Evolutionary conservation across 2,329 filamentous ascomycete species (phyloP).

Genomic region (Lachnellula cervina): DNA sequence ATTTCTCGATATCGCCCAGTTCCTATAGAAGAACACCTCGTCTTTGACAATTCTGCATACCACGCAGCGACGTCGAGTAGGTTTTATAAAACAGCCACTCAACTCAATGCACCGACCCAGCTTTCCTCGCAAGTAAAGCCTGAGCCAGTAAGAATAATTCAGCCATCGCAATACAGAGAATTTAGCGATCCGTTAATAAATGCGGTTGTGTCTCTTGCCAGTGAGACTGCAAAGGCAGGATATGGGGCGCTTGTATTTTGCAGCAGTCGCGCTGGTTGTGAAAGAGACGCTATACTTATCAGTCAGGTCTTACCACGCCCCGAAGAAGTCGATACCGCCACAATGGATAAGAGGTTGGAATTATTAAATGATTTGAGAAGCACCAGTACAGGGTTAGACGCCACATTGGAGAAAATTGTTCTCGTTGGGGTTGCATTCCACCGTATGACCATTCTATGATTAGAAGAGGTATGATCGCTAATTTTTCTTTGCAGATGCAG

Average conservation of each 20-base stretch:
- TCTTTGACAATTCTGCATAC: slow-evolving; percentile 66
- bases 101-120: slow-evolving; percentile 38
- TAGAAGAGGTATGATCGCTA: neutral
- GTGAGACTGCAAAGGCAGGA: slow-evolving; percentile 63
- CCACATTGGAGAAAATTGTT: slow-evolving; percentile 59
- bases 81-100: slow-evolving; percentile 53
- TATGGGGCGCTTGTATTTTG: slow-evolving; percentile 72
- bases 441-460: slow-evolving; percentile 42
- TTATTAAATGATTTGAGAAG: slow-evolving; percentile 62
- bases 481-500: slow-evolving; percentile 41
- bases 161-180: slow-evolving; percentile 54
- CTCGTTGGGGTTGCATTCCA: slow-evolving; percentile 69
- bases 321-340: slow-evolving; percentile 36
- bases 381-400: slow-evolving; percentile 61
- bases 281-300: slow-evolving; percentile 63
- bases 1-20: slow-evolving; percentile 69
- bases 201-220: slow-evolving; percentile 63
- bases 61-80: slow-evolving; percentile 53
- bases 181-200: slow-evolving; percentile 62
- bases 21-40: slow-evolving; percentile 70
- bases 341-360: slow-evolving; percentile 57
- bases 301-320: slow-evolving; percentile 58
- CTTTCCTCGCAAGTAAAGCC: slow-evolving; percentile 33
- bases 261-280: slow-evolving; percentile 62
- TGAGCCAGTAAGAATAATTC: slow-evolving; percentile 45